Conservation (phyloP, 2,329 filamentous ascomycete species). For the Monilinia laxa region DNA sequence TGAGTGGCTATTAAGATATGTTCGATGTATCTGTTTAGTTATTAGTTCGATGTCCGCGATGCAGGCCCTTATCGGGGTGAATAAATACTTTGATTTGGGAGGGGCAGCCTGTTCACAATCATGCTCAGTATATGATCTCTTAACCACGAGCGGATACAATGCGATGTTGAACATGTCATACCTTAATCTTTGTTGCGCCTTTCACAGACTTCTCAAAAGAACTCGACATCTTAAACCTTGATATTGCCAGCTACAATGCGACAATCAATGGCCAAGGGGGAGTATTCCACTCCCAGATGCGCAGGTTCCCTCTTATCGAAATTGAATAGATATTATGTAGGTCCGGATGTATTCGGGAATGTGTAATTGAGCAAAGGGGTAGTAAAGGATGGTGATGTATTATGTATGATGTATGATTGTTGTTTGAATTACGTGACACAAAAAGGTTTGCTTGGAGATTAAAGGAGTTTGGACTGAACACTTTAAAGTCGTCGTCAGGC, state of each 20-base stretch:
- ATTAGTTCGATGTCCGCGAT: slow-evolving; percentile 28
- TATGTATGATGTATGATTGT: background rate
- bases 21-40: slow-evolving; percentile 61
- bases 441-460: background rate
- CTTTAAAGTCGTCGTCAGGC: background rate
- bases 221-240: slow-evolving; percentile 61
- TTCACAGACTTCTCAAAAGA: slow-evolving; percentile 99
- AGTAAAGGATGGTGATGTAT: background rate
- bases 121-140: slow-evolving; percentile 25
- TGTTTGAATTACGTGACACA: background rate
- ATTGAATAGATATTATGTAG: slow-evolving; percentile 4
- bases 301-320: slow-evolving; percentile 13
- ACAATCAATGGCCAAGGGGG: slow-evolving; percentile 19
- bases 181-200: slow-evolving; percentile 97
- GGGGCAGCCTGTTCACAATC: slow-evolving; percentile 69
- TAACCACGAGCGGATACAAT: slow-evolving; percentile 7
- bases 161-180: slow-evolving; percentile 43
- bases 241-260: slow-evolving; percentile 21
- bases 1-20: slow-evolving; percentile 95
- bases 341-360: slow-evolving; percentile 11
- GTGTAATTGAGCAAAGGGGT: slow-evolving; percentile 11
- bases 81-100: slow-evolving; percentile 88
- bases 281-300: slow-evolving; percentile 21
- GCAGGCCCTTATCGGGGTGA: slow-evolving; percentile 1
- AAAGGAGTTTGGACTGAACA: background rate